Evolutionary conservation across 2,329 filamentous ascomycete species (phyloP).

Genomic region (Aspergillus flavus): DNA sequence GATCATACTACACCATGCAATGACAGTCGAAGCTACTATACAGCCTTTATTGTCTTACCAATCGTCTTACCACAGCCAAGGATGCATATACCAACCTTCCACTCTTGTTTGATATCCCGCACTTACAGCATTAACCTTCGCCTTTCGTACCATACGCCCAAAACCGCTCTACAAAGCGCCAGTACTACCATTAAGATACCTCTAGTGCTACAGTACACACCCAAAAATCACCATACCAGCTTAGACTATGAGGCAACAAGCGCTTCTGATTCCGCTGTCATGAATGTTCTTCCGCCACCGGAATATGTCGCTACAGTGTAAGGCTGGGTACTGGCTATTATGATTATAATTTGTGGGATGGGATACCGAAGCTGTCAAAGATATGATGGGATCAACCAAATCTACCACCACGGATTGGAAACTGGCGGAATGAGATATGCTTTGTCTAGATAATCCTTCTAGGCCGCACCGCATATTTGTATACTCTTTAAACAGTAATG

Average conservation of each 20-base stretch:
- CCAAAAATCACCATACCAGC: background rate
- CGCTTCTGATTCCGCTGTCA: background rate
- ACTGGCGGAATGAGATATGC: background rate
- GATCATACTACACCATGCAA: too few species aligned
- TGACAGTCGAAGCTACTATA: background rate
- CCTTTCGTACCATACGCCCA: background rate
- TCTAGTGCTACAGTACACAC: background rate
- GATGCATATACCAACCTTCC: background rate
- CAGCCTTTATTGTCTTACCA: background rate
- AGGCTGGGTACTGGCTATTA: background rate
- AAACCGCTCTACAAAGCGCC: background rate
- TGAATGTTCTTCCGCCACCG: background rate
- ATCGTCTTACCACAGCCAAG: background rate
- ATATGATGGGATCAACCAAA: background rate
- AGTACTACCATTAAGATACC: background rate
- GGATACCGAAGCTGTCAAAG: background rate
- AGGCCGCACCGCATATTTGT: too few species aligned
- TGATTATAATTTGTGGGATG: rapidly evolving
- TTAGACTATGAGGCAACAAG: background rate
- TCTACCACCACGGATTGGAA: background rate
- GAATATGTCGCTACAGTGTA: background rate
- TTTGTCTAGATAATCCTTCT: background rate
- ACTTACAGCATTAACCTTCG: background rate
- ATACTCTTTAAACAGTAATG: too few species aligned
- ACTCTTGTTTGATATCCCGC: background rate